phyloP scores from a whole-genome alignment of 257 asterid species.

The Petrea volubilis region DNA sequence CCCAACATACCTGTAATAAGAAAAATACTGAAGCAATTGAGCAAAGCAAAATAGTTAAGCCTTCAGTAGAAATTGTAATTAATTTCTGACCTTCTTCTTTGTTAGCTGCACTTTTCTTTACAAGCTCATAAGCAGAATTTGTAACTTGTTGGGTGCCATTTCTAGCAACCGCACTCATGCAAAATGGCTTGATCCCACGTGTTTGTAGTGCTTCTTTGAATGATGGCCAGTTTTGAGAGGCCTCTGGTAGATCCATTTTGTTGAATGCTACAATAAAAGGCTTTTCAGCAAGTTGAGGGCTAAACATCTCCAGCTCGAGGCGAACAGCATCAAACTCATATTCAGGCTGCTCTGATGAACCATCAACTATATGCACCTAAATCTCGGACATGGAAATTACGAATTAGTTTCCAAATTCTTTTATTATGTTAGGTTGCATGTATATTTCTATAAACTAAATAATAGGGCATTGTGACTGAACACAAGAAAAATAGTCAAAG shows the following conservation, averaged over 20 bases:
- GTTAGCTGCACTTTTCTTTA: slow-evolving; percentile 37
- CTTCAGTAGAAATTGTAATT: not conserved
- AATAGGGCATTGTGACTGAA: not conserved
- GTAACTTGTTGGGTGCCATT: slow-evolving; percentile 85
- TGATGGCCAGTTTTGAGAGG: slow-evolving; percentile 72
- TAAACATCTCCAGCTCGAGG: slow-evolving; percentile 96
- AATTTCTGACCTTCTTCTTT: slow-evolving; percentile 54
- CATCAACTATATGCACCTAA: slow-evolving; percentile 93
- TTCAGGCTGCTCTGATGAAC: slow-evolving; percentile 89
- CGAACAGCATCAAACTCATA: slow-evolving; percentile 97
- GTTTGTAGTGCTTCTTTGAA: slow-evolving; percentile 58
- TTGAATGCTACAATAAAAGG: slow-evolving; percentile 81
- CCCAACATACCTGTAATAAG: slow-evolving; percentile 37
- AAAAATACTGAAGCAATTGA: slow-evolving; percentile 11
- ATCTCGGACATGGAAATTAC: slow-evolving; percentile 24
- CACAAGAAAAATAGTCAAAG: not conserved
- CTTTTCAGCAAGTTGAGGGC: slow-evolving; percentile 86
- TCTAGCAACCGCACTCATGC: slow-evolving; percentile 85
- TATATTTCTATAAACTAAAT: not conserved
- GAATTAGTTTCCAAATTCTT: slow-evolving; percentile 29
- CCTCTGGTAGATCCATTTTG: slow-evolving; percentile 97
- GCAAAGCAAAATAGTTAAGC: not conserved
- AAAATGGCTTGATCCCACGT: slow-evolving; percentile 74
- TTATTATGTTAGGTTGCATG: not conserved
- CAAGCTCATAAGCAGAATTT: slow-evolving; percentile 70